Conservation (phyloP, 75 land plant species). For the Sequoia sempervirens region DNA sequence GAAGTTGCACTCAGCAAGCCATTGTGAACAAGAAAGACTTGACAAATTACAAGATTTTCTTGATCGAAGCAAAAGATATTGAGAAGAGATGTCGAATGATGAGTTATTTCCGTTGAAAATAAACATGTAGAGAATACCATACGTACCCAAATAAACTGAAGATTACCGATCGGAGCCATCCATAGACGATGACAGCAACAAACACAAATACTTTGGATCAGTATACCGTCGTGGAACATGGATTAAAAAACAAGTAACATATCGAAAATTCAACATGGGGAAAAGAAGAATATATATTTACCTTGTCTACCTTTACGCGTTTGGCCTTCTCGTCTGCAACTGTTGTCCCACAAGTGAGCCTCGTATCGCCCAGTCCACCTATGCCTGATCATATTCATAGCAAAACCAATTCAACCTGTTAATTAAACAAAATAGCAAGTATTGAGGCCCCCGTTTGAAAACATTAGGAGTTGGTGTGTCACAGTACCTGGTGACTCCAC, state of each 20-base stretch:
- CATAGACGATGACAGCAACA: not conserved
- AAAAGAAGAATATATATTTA: not conserved
- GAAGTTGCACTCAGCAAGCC: not conserved
- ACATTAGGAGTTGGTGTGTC: not conserved
- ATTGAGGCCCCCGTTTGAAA: not conserved
- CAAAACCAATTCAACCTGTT: not conserved
- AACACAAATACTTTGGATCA: slow-evolving; percentile 1
- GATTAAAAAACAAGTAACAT: not conserved
- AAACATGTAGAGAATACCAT: not conserved
- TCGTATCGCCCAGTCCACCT: slow-evolving; percentile 96
- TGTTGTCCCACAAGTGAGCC: slow-evolving; percentile 96
- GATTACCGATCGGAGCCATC: not conserved
- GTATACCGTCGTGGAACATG: not conserved
- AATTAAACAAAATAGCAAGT: not conserved
- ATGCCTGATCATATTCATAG: slow-evolving; percentile 47
- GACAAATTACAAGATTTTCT: not conserved
- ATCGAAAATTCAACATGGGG: not conserved
- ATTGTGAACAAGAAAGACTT: not conserved
- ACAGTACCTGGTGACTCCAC: slow-evolving; percentile 83
- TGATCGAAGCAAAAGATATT: not conserved
- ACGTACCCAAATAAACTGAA: slow-evolving; percentile 49
- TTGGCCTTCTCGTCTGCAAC: slow-evolving; percentile 94
- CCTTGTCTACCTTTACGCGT: slow-evolving; percentile 96
- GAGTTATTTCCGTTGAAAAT: not conserved
- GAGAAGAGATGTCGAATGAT: not conserved